Conservation (phyloP, 2,329 filamentous ascomycete genomes). For the Anisogramma anomala region DNA sequence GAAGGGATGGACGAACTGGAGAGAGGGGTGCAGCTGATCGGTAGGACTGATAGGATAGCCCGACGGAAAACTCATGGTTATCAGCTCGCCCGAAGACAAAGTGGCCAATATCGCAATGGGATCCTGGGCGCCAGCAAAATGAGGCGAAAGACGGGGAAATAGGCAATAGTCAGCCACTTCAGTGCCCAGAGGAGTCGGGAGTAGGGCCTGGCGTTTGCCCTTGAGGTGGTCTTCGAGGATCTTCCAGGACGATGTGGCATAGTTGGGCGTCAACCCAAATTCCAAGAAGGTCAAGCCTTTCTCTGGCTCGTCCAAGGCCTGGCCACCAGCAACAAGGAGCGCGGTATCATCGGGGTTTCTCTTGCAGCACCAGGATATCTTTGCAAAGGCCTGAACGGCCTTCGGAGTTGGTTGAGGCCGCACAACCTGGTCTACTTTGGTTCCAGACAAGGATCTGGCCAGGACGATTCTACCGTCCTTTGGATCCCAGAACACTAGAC, state of each 20-base stretch:
- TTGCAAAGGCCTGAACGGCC: constrained; percentile 62
- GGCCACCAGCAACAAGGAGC: constrained; percentile 74
- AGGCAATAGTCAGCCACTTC: constrained; percentile 72
- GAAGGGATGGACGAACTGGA: constrained; percentile 86
- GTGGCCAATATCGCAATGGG: constrained; percentile 74
- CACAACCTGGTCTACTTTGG: constrained; percentile 58
- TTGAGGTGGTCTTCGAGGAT: constrained; percentile 66
- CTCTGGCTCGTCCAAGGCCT: constrained; percentile 50
- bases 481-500: constrained; percentile 85
- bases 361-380: constrained; percentile 88
- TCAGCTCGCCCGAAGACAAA: constrained; percentile 74
- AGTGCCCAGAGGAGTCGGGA: constrained; percentile 67
- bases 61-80: constrained; percentile 84
- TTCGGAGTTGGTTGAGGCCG: constrained; percentile 39
- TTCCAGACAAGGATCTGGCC: constrained; percentile 68
- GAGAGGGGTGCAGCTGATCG: constrained; percentile 79
- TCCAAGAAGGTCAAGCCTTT: constrained; percentile 85
- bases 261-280: constrained; percentile 76
- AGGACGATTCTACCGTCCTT: constrained; percentile 77
- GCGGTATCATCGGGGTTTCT: constrained; percentile 88
- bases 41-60: constrained; percentile 85
- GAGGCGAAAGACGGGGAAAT: constrained; percentile 70
- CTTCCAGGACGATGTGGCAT: constrained; percentile 86
- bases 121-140: constrained; percentile 80
- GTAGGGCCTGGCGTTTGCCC: constrained; percentile 57